Evolutionary conservation across 306 rosid species (phyloP).

Genomic region (Lathyrus aphaca): DNA sequence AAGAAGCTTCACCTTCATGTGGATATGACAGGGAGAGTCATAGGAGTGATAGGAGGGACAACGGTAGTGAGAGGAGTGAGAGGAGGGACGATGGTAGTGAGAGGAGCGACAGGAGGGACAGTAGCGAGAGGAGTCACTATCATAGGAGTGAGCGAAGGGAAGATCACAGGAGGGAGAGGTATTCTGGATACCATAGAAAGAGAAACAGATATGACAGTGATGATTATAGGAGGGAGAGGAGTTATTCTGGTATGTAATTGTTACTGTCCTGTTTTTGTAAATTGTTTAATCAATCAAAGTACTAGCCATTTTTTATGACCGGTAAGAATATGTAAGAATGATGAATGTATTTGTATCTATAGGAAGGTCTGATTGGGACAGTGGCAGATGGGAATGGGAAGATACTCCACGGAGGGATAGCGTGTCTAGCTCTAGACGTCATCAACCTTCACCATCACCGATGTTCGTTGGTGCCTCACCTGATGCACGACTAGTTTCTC

Average conservation of each 20-base stretch:
- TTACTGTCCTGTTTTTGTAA: conserved; percentile 8
- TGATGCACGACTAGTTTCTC: conserved; percentile 92
- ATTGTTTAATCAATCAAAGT: conserved; percentile 24
- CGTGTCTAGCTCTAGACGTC: conserved; percentile 59
- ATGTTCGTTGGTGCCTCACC: conserved; percentile 95
- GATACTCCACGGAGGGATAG: conserved; percentile 83
- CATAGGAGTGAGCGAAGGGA: too few relatives aligned
- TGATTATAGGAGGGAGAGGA: too few relatives aligned
- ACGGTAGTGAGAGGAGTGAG: too few relatives aligned
- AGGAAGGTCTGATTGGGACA: conserved; percentile 98
- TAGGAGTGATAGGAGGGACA: neutral
- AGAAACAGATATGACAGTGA: conserved; percentile 51
- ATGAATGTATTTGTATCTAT: conserved; percentile 20
- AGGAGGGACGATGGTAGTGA: too few relatives aligned
- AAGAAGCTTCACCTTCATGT: conserved; percentile 51
- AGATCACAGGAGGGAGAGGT: too few relatives aligned
- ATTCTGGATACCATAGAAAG: conserved; percentile 43
- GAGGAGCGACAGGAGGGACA: too few relatives aligned
- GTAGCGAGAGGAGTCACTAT: too few relatives aligned
- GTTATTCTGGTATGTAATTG: conserved; percentile 32
- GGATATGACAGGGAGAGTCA: conserved; percentile 57
- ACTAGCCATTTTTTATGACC: conserved; percentile 29
- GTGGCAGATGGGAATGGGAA: conserved; percentile 97
- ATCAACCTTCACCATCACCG: conserved; percentile 93
- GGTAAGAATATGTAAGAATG: neutral